Conservation (phyloP, 345 rosid genomes). For the Salix koriyanagi region DNA sequence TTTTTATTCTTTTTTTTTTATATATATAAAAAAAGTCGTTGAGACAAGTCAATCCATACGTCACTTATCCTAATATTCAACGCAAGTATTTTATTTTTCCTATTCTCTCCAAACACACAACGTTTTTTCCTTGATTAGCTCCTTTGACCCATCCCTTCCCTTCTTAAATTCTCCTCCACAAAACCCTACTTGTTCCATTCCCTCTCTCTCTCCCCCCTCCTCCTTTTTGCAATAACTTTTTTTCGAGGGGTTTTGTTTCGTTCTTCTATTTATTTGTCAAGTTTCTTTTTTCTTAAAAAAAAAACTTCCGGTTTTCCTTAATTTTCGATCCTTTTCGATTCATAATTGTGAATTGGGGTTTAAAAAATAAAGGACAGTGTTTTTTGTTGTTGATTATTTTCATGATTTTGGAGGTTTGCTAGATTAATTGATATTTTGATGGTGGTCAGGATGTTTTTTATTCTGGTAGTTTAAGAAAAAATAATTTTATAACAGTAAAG, state of each 20-base stretch:
- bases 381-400: not conserved
- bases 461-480: no score
- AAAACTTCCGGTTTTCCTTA: not conserved
- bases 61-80: no score
- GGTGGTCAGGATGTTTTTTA: not conserved
- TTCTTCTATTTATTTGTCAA: not conserved
- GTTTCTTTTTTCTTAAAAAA: not conserved
- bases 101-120: not conserved
- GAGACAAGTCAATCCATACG: no score
- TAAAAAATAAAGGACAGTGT: not conserved
- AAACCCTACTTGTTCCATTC: not conserved
- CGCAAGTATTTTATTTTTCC: not conserved
- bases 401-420: not conserved
- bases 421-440: not conserved
- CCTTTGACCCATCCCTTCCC: not conserved
- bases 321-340: not conserved
- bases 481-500: not conserved
- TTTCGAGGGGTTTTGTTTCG: not conserved
- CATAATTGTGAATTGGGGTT: not conserved
- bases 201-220: not conserved
- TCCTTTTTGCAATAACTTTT: not conserved
- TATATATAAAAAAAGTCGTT: no score
- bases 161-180: slow-evolving; percentile 1
- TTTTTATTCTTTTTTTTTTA: no score
- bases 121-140: not conserved